Percentiles rank a stretch among this genome's conserved stretches.
Evolutionary conservation across 139 green algal species (phyloP).

Genomic region (Mesotaenium endlicherianum): DNA sequence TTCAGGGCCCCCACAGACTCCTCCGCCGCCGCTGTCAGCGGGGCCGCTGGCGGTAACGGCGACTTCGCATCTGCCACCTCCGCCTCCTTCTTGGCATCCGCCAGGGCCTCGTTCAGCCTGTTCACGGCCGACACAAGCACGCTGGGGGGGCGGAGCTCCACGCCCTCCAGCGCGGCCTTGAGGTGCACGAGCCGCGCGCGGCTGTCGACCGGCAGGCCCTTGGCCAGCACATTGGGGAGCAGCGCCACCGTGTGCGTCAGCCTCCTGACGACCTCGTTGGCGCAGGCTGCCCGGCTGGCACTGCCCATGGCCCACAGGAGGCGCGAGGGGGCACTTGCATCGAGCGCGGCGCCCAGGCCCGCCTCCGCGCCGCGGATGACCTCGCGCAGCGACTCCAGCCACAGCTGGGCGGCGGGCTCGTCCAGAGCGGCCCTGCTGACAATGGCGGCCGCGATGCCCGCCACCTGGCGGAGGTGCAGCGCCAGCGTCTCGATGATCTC

Average conservation of each 20-base stretch:
- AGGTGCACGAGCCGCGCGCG: background rate
- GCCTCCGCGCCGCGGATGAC: background rate
- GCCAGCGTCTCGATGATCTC: too few relatives aligned
- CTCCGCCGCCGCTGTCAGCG: too few relatives aligned
- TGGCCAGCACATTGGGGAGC: background rate
- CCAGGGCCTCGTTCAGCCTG: background rate
- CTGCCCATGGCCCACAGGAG: background rate
- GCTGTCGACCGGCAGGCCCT: background rate
- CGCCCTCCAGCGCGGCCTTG: background rate
- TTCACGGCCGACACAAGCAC: background rate
- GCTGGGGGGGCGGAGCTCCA: background rate
- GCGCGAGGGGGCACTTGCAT: background rate
- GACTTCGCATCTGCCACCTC: background rate
- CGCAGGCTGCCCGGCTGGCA: background rate
- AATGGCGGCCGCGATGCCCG: background rate
- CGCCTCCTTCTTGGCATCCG: background rate
- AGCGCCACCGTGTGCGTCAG: background rate
- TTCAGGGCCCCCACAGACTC: too few relatives aligned
- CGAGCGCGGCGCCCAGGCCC: background rate
- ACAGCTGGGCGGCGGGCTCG: slow-evolving; percentile 18
- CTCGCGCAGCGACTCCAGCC: slow-evolving; percentile 3
- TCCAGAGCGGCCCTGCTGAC: background rate
- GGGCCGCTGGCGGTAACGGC: too few relatives aligned
- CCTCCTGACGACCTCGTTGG: background rate
- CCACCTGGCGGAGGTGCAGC: too few relatives aligned